phyloP scores from a whole-genome alignment of 257 asterid species.

The Scutellaria galericulata region DNA sequence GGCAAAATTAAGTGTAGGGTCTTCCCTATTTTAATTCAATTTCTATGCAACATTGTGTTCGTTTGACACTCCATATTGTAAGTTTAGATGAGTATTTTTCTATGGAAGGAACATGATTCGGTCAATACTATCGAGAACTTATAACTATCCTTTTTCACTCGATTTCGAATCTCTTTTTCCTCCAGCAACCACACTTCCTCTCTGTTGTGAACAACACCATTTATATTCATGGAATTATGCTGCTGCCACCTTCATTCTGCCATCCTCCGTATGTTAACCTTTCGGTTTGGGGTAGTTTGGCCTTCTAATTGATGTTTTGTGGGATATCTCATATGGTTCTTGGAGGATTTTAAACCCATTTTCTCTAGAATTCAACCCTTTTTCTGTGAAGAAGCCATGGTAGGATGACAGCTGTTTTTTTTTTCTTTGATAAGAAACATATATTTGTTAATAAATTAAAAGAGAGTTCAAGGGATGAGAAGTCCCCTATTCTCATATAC shows the following conservation, averaged over 20 bases:
- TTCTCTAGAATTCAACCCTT: neutral
- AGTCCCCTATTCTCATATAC: neutral
- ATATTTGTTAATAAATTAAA: too few species aligned
- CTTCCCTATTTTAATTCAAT: too few species aligned
- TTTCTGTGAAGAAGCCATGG: neutral
- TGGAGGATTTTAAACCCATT: conserved; percentile 2
- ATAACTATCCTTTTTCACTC: too few species aligned
- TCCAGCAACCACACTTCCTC: neutral
- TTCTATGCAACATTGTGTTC: neutral
- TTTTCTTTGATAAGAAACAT: too few species aligned
- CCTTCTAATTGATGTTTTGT: neutral
- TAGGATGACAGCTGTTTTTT: too few species aligned
- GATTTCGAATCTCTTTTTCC: too few species aligned
- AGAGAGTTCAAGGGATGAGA: neutral
- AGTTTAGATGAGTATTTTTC: conserved; percentile 1
- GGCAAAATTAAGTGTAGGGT: too few species aligned
- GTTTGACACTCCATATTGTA: too few species aligned
- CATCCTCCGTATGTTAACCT: neutral
- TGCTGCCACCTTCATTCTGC: too few species aligned
- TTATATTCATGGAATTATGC: neutral
- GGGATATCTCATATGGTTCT: neutral
- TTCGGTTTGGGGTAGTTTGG: neutral
- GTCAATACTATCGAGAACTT: too few species aligned
- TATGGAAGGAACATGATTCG: neutral
- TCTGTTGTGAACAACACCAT: conserved; percentile 1